Percentiles rank a stretch among this genome's conserved stretches.
phyloP scores from a whole-genome alignment of 2,329 filamentous ascomycete genomes.

The Diplodia sapinea region DNA sequence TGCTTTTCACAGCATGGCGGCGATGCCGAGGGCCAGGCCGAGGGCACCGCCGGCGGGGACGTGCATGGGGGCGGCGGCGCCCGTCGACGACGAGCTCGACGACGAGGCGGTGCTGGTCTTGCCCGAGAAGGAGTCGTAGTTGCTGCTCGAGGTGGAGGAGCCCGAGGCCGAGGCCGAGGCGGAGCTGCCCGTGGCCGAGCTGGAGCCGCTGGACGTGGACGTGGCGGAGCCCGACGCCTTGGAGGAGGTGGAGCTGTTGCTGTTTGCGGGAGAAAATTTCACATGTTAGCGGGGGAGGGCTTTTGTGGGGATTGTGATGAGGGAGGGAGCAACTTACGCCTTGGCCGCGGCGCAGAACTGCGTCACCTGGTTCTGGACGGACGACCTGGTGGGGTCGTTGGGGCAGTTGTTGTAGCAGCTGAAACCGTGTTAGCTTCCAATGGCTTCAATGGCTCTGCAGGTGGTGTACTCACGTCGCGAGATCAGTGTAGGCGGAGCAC shows the following conservation, averaged over 20 bases:
- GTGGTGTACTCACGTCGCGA: slow-evolving; percentile 53
- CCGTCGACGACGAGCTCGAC: not conserved
- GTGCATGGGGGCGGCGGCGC: slow-evolving; percentile 11
- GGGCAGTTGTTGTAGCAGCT: slow-evolving; percentile 71
- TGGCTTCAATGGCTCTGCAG: not conserved
- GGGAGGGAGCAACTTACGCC: slow-evolving; percentile 41
- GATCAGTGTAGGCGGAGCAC: slow-evolving; percentile 61
- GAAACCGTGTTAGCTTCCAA: slow-evolving; percentile 27
- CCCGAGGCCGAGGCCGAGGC: slow-evolving; percentile 5
- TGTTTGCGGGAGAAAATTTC: not conserved
- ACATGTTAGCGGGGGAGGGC: not conserved
- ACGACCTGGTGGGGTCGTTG: slow-evolving; percentile 47
- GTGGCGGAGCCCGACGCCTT: not conserved
- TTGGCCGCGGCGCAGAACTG: slow-evolving; percentile 52
- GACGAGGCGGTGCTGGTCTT: slow-evolving; percentile 11
- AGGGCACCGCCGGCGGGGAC: slow-evolving; percentile 16
- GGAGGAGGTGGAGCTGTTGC: not conserved
- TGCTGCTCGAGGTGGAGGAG: not conserved
- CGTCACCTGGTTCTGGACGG: slow-evolving; percentile 45
- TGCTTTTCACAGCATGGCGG: slow-evolving; percentile 3
- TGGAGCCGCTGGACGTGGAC: too few relatives aligned
- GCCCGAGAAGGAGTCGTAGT: slow-evolving; percentile 18
- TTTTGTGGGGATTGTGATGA: too few relatives aligned
- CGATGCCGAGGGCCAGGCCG: slow-evolving; percentile 11
- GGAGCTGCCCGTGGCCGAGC: not conserved